Conservation (phyloP, 768 basidiomycete genomes). For the Rubroboletus pulcherrimus region DNA sequence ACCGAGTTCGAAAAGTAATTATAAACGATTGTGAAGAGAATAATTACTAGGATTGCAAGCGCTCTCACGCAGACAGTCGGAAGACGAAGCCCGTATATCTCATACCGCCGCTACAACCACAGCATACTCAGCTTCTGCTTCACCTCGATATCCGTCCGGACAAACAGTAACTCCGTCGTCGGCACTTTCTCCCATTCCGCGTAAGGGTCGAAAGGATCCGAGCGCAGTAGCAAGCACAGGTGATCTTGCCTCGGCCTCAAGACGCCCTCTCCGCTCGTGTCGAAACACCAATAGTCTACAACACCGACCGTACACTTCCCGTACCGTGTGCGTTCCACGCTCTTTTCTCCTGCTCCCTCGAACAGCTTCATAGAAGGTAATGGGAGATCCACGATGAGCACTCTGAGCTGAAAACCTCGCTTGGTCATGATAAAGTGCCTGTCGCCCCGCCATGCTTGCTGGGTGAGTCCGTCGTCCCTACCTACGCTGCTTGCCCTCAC, state of each 20-base stretch:
- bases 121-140: conserved; percentile 12
- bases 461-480: neutral
- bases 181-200: conserved; percentile 25
- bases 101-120: conserved; percentile 19
- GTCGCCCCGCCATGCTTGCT: conserved; percentile 25
- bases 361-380: conserved; percentile 14
- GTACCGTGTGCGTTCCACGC: conserved; percentile 14
- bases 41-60: neutral
- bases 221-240: conserved; percentile 26
- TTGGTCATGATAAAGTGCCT: conserved; percentile 31
- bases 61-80: neutral
- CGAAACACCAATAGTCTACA: conserved; percentile 33
- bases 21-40: neutral
- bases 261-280: conserved; percentile 23
- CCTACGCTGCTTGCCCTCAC: neutral
- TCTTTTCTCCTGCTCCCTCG: conserved; percentile 10
- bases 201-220: conserved; percentile 29
- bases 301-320: conserved; percentile 25
- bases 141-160: conserved; percentile 19
- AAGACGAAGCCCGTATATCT: no score
- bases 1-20: neutral
- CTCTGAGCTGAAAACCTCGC: conserved; percentile 28
- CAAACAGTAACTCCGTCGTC: conserved; percentile 28
- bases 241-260: conserved; percentile 26
- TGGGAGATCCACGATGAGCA: conserved; percentile 23